Percentiles rank a stretch among this genome's conserved stretches.
phyloP scores from a whole-genome alignment of 352 stramenopile genomes.

The Phytophthora lateralis region DNA sequence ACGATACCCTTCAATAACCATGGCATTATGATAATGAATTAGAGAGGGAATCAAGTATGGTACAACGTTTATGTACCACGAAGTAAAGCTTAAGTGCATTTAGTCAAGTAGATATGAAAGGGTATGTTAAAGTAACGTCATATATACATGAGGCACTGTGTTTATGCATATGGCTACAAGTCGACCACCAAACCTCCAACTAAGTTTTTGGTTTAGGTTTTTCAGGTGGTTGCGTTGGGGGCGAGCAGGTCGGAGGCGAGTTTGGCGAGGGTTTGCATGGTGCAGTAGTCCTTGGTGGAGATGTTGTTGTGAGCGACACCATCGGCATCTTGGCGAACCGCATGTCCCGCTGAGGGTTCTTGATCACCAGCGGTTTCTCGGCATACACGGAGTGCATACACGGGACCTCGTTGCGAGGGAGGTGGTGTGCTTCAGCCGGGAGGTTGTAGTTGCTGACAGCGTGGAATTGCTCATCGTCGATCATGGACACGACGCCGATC shows the following conservation, averaged over 20 bases:
- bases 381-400: slow-evolving; percentile 65
- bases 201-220: too few species aligned
- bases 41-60: too few species aligned
- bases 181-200: too few species aligned
- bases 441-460: slow-evolving; percentile 53
- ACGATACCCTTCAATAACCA: too few species aligned
- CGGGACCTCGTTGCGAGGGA: slow-evolving; percentile 59
- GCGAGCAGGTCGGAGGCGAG: slow-evolving; percentile 47
- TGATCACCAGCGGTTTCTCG: slow-evolving; percentile 65
- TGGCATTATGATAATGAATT: too few species aligned
- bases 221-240: background rate
- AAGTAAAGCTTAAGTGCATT: too few species aligned
- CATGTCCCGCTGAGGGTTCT: slow-evolving; percentile 70
- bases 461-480: slow-evolving; percentile 58
- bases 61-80: too few species aligned
- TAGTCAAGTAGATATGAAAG: too few species aligned
- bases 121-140: too few species aligned
- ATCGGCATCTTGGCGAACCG: slow-evolving; percentile 64
- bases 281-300: slow-evolving; percentile 70
- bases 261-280: slow-evolving; percentile 62
- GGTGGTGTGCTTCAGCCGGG: slow-evolving; percentile 28
- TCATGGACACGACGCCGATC: slow-evolving; percentile 64
- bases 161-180: too few species aligned
- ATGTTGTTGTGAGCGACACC: slow-evolving; percentile 52
- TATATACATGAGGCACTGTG: too few species aligned